Base-by-base conservation (phyloP, 1,139 yeast genomes). In the Suhomyces wounanorum region DNA sequence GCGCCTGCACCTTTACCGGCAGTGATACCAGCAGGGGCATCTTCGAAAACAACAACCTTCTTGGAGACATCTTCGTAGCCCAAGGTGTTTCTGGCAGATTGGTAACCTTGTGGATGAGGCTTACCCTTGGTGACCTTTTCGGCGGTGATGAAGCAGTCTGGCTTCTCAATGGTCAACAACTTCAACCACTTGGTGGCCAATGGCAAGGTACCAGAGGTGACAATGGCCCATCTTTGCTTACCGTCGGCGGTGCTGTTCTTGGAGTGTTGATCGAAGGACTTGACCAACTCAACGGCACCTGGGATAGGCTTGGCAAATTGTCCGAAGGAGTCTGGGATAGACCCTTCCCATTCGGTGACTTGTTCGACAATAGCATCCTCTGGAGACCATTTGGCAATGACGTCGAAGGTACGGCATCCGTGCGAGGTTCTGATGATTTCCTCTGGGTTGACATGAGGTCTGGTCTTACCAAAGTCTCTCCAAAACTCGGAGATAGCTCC, bases 1-100 rank as follows among this genome's bases (percentile, higher is more conserved):
- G 95, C 92, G 59, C 95, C 96, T 31, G 95, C 89, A 58, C 82
- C 89, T 66, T 85, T 83, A 70, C 96, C 96, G 45, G 96, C 94
- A 55, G 81, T 75, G 59, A 89, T 85, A 67, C 96, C 96, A 45
- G 92, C 94, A 47, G 94, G 94, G 45, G 96, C 95, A 66, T 88
- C 96, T 72, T 88, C 96, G 64, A 87, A 87, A 25, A 89, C 96
- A 44, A 87, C 82, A 57, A 79, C 85, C 66, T 76, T 77, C 64
- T 77, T 76, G 54, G 71, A 53, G 49, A 67, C 56, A 59, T 68
- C 55, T 56, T 79, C 78, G 66, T 75, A 76, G 40, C 85, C 83
- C 61, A 84, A 74, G 53, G 81, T 72, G 63, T 79, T 69, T 75
- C 88, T 81, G 59, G 88, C 89, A 61, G 73, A 68, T 67, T 79